Conservation (phyloP, 352 stramenopile species). For the Pythium monospermum region DNA sequence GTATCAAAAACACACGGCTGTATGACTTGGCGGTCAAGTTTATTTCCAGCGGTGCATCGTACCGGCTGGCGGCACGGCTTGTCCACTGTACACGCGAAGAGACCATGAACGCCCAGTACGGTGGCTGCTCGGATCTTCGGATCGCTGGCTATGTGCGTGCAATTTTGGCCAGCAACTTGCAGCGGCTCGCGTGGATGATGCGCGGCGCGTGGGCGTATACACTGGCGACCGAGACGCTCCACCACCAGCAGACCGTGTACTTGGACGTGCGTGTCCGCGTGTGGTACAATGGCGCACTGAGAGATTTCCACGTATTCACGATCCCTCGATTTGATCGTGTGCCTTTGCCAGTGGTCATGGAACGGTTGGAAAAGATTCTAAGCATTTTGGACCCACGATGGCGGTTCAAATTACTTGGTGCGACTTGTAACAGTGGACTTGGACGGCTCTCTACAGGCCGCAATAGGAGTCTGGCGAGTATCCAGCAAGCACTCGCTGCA, state of each 20-base stretch:
- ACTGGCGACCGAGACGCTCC: constrained; percentile 39
- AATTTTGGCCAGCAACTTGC: constrained; percentile 52
- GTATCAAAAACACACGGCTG: constrained; percentile 59
- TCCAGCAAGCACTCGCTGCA: constrained; percentile 38
- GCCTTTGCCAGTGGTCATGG: constrained; percentile 31
- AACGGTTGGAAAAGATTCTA: constrained; percentile 32
- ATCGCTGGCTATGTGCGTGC: constrained; percentile 48
- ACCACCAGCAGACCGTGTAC: constrained; percentile 50
- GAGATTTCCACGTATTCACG: constrained; percentile 54
- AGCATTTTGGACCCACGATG: constrained; percentile 47
- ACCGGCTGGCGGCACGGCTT: constrained; percentile 46
- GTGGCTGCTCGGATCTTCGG: constrained; percentile 39
- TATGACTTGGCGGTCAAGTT: constrained; percentile 66
- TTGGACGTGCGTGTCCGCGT: constrained; percentile 49
- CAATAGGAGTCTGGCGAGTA: constrained; percentile 36
- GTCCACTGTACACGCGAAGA: constrained; percentile 56
- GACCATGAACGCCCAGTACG: constrained; percentile 46
- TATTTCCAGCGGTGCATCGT: constrained; percentile 49
- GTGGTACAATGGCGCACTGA: constrained; percentile 42
- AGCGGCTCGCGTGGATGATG: constrained; percentile 64
- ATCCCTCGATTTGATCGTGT: constrained; percentile 41
- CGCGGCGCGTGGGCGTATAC: constrained; percentile 49
- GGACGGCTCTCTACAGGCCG: constrained; percentile 45
- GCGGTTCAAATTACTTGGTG: constrained; percentile 47
- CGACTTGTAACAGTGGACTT: constrained; percentile 35